Evolutionary conservation across 139 green algal species (phyloP), one percentile per base, ranked within the genome.

Genomic region (Pleodorina starrii): DNA sequence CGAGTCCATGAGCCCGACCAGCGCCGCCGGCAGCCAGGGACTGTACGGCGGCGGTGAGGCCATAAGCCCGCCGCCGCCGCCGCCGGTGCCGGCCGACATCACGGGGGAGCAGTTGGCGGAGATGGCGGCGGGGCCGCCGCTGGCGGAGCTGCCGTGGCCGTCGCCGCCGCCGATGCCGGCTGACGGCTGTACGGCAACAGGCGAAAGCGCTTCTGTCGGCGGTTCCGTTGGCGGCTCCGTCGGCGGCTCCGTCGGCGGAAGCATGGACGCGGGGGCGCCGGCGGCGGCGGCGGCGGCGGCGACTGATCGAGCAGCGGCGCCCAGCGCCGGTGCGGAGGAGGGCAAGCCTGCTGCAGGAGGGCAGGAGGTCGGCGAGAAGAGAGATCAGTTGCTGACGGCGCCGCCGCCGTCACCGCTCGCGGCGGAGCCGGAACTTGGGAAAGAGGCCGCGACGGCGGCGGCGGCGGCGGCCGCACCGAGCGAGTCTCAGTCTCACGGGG

Each of bases 81-180:
- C 54, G 54, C 29, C 54, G 68, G 46, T n/a, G 63, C 63, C 63
- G 27, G 63, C 63, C 21, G 63, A 73, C 21, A 23, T 73, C 27
- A 73, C 63, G 5, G 63, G 63, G 2, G 27, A 73, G 19, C 63
- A 73, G 63, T 6, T 73, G 25, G 27, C n/a, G 2, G 63, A 36
- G 6, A 19, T 73, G 21, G 63, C 63, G 27, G 35, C 68, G 35
- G n/a, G 46, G 32, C 35, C 68, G 16, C 16, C 17, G 19, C 68
- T 21, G 68, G 68, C 68, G 25, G 29, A 80, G 16, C 42, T 80
- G 72, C 72, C 72, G 40, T 80, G 72, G 72, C 72, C 72, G 1
- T 9, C 72, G 72, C 16, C 42, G 72, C 69, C 32, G 5, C 69
- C 32, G 69, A 10, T 5, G 69, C 7, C 69, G 32, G 7, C 38